Evolutionary conservation across 768 basidiomycete genomes (phyloP), one percentile per base, ranked within the genome.

Genomic region (Tylopilus cervinicoccineus): DNA sequence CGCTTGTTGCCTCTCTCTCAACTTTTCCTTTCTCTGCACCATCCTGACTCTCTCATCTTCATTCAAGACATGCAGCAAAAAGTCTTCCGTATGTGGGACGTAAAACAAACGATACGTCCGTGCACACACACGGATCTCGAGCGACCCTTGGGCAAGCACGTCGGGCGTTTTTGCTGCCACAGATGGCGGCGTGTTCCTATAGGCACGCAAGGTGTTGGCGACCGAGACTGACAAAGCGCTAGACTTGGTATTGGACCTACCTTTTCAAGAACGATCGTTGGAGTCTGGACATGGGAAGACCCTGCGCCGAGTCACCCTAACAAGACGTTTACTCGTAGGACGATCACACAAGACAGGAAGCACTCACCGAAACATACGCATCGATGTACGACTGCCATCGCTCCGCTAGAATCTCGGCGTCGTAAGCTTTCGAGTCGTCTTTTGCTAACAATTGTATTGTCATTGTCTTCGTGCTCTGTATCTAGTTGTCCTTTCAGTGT

Each of bases 301-400:
- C 79, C 16, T 79, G 74, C 0, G 83, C 80, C n/a, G 70, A 67
- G 46, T 79, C 78, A 26, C 71, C 75, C 86, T 88, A 52, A n/a
- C 33, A 34, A 31, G 17, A 43, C 10, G 28, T 56, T 50, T 12
- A 16, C 29, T 27, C 17, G 39, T 16, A 39, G 20, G 9, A 12
- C 11, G 27, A 23, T 27, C 20, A 16, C 4, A 34, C 8, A 13
- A 2, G 36, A 36, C 1, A 17, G 13, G 49, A 46, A 23, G n/a
- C 16, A 59, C 77, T 10, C 57, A 88, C 81, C 50, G 81, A 79
- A 47, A 86, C 83, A 62, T 79, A 91, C 0, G 86, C 81, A 45
- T 88, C 84, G 45, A 91, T 78, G 61, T 91, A 91, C 0, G 78
- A 70, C 55, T 88, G 84, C 88, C 88, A 92, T 33, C 88, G 76